Evolutionary conservation across 768 basidiomycete genomes (phyloP).

Genomic region (Pleurotus sapidus): DNA sequence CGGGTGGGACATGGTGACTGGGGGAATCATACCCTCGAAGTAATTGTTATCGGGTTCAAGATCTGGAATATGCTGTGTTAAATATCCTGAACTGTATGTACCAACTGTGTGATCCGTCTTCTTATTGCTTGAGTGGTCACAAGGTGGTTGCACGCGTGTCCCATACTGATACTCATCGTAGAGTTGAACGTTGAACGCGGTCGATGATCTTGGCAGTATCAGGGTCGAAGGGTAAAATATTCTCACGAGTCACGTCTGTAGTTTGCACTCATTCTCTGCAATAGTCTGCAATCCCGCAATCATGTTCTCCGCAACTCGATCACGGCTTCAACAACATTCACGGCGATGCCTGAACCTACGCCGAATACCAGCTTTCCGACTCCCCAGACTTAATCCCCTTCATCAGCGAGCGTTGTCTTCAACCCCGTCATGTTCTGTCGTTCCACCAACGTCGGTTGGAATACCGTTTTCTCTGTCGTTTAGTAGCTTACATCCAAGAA

Average conservation of each 20-base stretch:
- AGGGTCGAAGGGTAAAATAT: too few species aligned
- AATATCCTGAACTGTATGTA: too few species aligned
- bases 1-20: neutral
- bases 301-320: neutral
- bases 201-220: too few species aligned
- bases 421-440: neutral
- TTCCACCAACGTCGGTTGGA: constrained; percentile 8
- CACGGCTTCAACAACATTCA: neutral
- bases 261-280: too few species aligned
- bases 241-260: too few species aligned
- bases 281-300: neutral
- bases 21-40: neutral
- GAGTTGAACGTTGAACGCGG: too few species aligned
- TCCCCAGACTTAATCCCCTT: neutral
- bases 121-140: too few species aligned
- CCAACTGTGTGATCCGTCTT: too few species aligned
- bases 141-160: too few species aligned
- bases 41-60: too few species aligned
- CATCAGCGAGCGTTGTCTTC: neutral
- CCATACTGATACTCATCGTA: too few species aligned
- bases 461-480: neutral
- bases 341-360: neutral
- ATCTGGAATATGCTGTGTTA: too few species aligned
- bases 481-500: constrained; percentile 16
- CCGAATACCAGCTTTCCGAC: neutral